Base-by-base conservation (phyloP, 2,329 filamentous ascomycete genomes). In the Nemania sp. region DNA sequence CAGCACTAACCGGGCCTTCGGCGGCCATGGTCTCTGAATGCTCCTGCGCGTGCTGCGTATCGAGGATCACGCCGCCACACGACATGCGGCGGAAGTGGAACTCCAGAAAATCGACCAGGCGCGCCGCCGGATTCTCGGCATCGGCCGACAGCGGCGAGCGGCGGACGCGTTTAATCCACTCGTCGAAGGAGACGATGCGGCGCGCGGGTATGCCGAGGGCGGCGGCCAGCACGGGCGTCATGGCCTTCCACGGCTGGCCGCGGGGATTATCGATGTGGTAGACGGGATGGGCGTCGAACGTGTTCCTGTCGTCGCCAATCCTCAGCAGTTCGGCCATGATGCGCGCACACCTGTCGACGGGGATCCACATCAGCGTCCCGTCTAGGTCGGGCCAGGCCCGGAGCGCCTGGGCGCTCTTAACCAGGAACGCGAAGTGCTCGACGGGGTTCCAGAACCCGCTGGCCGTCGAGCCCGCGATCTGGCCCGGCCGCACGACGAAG, bases 401-500 rank as follows among this genome's bases (percentile, higher is more conserved):
- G 0, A 64, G 31, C 1, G 67, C 72, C 54, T 77, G 73, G 0
- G 72, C 69, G 0, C 70, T 73, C 59, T 77, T 76, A 26, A 77
- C 56, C 17, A 80, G 42, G 36, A 74, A 74, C 0, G 68, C 60
- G 11, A 79, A 64, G 55, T 79, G 75, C 55, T 79, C 77, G 14
- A 64, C 65, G 0, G 69, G 61, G 48, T 79, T 79, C 77, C 76
- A 79, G 51, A 69, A 72, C 31, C 66, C 73, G 3, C 57, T 67
- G 3, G 59, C 66, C 1, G 19, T 28, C 19, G 74, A 74, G 0
- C 77, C 77, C 5, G 74, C 69, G 30, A 79, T 71, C 46, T 79
- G 77, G 1, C 74, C 76, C 0, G 71, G 66, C 2, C 77, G 69
- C 0, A 74, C 68, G 56, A 77, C 72, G n/a, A 61, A 63, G 47